These are phyloP conservation scores for Eutypella sp. DNA, from an alignment of 2,329 filamentous ascomycete genomes.

Conservation along the genomic window DNA sequence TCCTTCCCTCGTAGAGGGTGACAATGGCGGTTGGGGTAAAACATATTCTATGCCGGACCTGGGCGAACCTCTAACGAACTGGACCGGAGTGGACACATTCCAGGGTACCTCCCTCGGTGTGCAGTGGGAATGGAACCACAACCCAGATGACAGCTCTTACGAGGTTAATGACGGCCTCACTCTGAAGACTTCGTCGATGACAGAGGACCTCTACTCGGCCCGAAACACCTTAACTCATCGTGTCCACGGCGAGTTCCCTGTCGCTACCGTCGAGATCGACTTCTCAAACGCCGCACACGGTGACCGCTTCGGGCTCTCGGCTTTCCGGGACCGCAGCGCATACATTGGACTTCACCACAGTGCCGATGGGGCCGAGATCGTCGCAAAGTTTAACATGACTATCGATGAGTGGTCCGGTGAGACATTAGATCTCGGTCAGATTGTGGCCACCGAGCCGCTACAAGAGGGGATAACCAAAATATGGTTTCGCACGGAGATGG, in stretches of 20 bases:
- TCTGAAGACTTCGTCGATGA: conserved; percentile 44
- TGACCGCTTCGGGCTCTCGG: conserved; percentile 43
- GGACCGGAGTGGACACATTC: conserved; percentile 41
- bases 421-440: conserved; percentile 16
- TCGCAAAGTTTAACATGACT: conserved; percentile 6
- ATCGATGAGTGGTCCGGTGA: conserved; percentile 24
- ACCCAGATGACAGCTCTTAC: conserved; percentile 44
- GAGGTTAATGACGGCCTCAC: conserved; percentile 30
- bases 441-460: conserved; percentile 18
- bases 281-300: conserved; percentile 41
- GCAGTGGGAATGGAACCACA: conserved; percentile 57
- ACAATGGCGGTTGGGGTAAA: conserved; percentile 39
- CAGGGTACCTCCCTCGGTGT: conserved; percentile 32
- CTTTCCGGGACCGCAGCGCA: conserved; percentile 46
- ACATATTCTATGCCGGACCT: conserved; percentile 36
- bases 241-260: conserved; percentile 38
- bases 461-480: conserved; percentile 23
- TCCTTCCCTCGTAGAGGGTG: conserved; percentile 38
- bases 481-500: conserved; percentile 29
- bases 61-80: conserved; percentile 19
- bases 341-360: conserved; percentile 44
- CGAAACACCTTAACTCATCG: conserved; percentile 41
- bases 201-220: conserved; percentile 40
- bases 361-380: conserved; percentile 26
- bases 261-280: conserved; percentile 43